Evolutionary conservation across 2,329 filamentous ascomycete genomes (phyloP).

Genomic region (Diplodia mutila): DNA sequence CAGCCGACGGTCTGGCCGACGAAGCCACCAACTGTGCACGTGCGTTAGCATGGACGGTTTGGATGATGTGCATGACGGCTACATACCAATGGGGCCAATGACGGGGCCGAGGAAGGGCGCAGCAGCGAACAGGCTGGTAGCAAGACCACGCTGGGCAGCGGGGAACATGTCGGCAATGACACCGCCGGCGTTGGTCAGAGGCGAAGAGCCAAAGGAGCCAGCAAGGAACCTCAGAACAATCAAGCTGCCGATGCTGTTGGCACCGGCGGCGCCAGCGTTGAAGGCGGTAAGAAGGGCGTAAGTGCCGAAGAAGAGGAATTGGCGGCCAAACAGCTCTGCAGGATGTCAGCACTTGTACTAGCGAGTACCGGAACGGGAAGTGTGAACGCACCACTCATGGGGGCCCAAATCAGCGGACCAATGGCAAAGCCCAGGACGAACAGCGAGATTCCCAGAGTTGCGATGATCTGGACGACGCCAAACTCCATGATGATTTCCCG

Average conservation of each 20-base stretch:
- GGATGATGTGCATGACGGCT: too few relatives aligned
- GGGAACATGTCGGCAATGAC: slow-evolving; percentile 53
- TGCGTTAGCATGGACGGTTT: background rate
- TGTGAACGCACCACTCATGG: slow-evolving; percentile 36
- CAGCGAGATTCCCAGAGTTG: slow-evolving; percentile 65
- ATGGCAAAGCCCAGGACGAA: slow-evolving; percentile 67
- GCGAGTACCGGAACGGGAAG: background rate
- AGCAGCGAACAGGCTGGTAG: slow-evolving; percentile 29
- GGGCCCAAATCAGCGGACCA: slow-evolving; percentile 65
- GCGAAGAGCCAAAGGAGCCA: slow-evolving; percentile 49
- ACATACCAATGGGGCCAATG: slow-evolving; percentile 29
- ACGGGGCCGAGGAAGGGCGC: slow-evolving; percentile 31
- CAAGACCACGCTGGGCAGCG: slow-evolving; percentile 35
- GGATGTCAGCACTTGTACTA: slow-evolving; percentile 5
- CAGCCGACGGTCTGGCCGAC: slow-evolving; percentile 32
- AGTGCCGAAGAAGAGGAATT: slow-evolving; percentile 42
- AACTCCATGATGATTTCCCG: slow-evolving; percentile 61
- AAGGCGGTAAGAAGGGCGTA: slow-evolving; percentile 45
- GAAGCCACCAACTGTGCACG: slow-evolving; percentile 28
- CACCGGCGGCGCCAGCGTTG: slow-evolving; percentile 48
- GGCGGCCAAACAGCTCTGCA: slow-evolving; percentile 60
- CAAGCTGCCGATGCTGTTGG: slow-evolving; percentile 50
- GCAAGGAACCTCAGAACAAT: slow-evolving; percentile 53
- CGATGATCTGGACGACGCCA: slow-evolving; percentile 55
- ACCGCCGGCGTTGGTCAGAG: slow-evolving; percentile 52